Percentiles rank a stretch among this genome's conserved stretches.
These are phyloP conservation scores for Fusarium denticulatum DNA, from an alignment of 2,329 filamentous ascomycete genomes.

Conservation along the genomic window DNA sequence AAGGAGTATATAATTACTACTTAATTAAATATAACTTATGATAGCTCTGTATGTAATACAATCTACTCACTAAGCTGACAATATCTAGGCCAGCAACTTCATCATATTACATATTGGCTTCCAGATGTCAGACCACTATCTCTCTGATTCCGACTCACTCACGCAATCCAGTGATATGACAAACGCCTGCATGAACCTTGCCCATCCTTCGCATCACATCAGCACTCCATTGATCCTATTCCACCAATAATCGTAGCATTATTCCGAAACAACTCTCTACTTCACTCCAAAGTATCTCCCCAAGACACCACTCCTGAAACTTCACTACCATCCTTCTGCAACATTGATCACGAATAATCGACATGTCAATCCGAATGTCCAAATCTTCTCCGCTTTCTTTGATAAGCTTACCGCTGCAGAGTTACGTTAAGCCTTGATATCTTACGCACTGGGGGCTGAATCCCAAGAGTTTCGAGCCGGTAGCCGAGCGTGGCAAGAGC, in stretches of 20 bases:
- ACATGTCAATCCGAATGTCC: not conserved
- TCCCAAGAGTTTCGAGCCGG: not conserved
- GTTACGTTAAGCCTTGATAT: not conserved
- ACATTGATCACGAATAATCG: not conserved
- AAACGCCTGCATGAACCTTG: not conserved
- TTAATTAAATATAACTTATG: fast-evolving
- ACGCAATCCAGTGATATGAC: not conserved
- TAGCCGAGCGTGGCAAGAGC: not conserved
- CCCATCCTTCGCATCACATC: not conserved
- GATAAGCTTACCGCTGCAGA: not conserved
- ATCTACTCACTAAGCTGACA: no score
- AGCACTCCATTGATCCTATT: not conserved
- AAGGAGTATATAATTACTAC: no score
- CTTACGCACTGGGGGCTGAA: not conserved
- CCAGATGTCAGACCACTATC: not conserved
- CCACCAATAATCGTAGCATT: not conserved
- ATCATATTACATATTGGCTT: not conserved
- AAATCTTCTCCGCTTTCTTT: not conserved
- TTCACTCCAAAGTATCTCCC: not conserved
- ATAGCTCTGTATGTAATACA: fast-evolving
- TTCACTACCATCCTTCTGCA: not conserved
- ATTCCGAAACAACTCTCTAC: not conserved
- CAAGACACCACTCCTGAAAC: not conserved
- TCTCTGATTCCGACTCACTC: not conserved
- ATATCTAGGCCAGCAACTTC: not conserved